Percentiles rank a stretch among this genome's conserved stretches.
phyloP scores from a whole-genome alignment of 495 filamentous ascomycete species.

The Delitschia confertaspora region DNA sequence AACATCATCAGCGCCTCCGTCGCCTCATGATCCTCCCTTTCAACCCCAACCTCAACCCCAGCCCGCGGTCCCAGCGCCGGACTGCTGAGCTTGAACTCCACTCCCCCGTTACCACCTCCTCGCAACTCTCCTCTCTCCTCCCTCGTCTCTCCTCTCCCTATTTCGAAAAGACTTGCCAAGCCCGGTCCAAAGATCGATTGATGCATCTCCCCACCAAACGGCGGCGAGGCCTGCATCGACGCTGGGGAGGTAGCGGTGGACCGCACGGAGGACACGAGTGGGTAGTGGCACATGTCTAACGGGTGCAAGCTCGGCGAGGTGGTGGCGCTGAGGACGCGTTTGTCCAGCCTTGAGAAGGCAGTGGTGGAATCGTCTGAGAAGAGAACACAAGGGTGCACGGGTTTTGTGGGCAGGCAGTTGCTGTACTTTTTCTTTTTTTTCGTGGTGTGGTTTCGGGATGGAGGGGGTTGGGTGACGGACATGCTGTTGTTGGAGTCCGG shows the following conservation, averaged over 20 bases:
- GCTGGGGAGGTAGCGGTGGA: conserved; percentile 22
- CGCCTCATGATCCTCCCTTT: conserved; percentile 33
- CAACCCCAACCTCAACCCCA: conserved; percentile 16
- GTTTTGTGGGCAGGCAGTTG: no score
- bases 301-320: conserved; percentile 20
- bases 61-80: conserved; percentile 16
- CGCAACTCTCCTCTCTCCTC: no score
- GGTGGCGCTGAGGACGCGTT: conserved; percentile 16
- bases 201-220: conserved; percentile 21
- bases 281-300: conserved; percentile 21
- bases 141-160: no score
- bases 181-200: no score
- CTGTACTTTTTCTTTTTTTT: no score
- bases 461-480: no score
- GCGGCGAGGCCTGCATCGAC: conserved; percentile 25
- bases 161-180: no score
- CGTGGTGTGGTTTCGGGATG: no score
- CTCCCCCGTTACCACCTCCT: no score
- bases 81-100: conserved; percentile 15
- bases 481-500: conserved; percentile 1
- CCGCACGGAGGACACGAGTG: conserved; percentile 22
- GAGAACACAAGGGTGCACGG: no score
- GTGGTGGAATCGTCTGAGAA: no score
- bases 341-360: conserved; percentile 14
- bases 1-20: conserved; percentile 35